These are phyloP conservation scores for Paramecium octaurelia DNA, from an alignment of 73 alveolate genomes.

Conservation along the genomic window DNA sequence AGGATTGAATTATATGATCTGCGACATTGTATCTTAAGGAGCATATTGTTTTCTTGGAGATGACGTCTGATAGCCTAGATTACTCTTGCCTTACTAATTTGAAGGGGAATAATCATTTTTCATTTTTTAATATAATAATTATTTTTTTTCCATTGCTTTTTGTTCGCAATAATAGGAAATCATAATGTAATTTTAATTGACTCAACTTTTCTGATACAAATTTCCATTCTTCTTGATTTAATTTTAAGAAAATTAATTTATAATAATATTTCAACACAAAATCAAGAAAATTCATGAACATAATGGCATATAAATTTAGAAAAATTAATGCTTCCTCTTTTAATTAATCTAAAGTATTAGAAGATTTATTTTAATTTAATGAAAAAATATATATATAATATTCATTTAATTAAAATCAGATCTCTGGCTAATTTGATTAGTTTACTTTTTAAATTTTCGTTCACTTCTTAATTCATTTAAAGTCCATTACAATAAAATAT, in stretches of 20 bases:
- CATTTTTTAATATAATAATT: not conserved
- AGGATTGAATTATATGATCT: not conserved
- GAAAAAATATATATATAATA: not conserved
- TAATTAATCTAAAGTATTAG: not conserved
- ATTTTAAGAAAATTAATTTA: not conserved
- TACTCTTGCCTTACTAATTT: not conserved
- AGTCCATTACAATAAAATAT: not conserved
- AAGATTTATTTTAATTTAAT: not conserved
- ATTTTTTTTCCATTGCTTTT: not conserved
- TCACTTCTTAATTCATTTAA: not conserved
- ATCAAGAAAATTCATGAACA: not conserved
- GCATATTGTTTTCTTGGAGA: not conserved
- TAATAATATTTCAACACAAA: not conserved
- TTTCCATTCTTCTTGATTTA: not conserved
- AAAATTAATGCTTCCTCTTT: not conserved
- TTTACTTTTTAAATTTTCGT: not conserved
- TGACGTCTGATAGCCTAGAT: not conserved
- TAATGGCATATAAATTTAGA: not conserved
- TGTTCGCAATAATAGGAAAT: not conserved
- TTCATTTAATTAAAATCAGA: not conserved
- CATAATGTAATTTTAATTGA: not conserved
- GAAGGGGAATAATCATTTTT: not conserved
- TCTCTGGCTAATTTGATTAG: not conserved
- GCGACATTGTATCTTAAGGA: not conserved
- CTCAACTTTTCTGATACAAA: not conserved